A percentile compares a stretch with the other conserved stretches of the same genome.
phyloP scores from a whole-genome alignment of 345 rosid species.

The Rhodomyrtus tomentosa region DNA sequence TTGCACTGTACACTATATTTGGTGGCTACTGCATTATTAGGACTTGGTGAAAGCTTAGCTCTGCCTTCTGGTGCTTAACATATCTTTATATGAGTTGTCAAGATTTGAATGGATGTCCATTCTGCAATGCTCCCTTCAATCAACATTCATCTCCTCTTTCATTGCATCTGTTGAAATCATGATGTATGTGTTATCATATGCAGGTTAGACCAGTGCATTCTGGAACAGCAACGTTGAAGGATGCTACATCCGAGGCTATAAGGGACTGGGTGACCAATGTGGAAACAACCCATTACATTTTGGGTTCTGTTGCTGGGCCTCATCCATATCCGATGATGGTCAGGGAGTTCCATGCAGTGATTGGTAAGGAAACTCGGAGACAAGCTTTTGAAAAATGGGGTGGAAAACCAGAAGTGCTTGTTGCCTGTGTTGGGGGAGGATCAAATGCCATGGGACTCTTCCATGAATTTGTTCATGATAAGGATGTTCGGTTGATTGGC shows the following conservation, averaged over 20 bases:
- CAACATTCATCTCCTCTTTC: background rate
- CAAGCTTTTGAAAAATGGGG: conserved; percentile 96
- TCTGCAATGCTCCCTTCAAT: background rate
- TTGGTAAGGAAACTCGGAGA: conserved; percentile 78
- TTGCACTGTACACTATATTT: background rate
- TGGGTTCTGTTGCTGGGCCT: conserved; percentile 96
- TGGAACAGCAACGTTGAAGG: conserved; percentile 66
- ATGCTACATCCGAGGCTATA: conserved; percentile 67
- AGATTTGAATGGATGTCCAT: background rate
- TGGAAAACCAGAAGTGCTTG: conserved; percentile 83
- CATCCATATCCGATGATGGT: conserved; percentile 99
- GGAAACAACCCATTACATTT: conserved; percentile 89
- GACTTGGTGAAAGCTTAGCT: background rate
- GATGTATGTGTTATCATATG: background rate
- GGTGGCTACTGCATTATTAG: background rate
- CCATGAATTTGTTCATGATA: conserved; percentile 76
- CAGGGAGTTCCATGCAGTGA: conserved; percentile 86
- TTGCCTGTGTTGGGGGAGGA: conserved; percentile 94
- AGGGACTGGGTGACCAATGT: conserved; percentile 95
- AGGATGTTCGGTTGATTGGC: conserved; percentile 76
- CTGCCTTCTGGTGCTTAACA: background rate
- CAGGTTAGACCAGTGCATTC: conserved; percentile 68
- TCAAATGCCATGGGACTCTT: conserved; percentile 94
- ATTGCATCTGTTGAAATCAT: background rate
- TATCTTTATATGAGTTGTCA: background rate